Evolutionary conservation across 2,329 filamentous ascomycete genomes (phyloP).

Genomic region (Cladosporium phlei): DNA sequence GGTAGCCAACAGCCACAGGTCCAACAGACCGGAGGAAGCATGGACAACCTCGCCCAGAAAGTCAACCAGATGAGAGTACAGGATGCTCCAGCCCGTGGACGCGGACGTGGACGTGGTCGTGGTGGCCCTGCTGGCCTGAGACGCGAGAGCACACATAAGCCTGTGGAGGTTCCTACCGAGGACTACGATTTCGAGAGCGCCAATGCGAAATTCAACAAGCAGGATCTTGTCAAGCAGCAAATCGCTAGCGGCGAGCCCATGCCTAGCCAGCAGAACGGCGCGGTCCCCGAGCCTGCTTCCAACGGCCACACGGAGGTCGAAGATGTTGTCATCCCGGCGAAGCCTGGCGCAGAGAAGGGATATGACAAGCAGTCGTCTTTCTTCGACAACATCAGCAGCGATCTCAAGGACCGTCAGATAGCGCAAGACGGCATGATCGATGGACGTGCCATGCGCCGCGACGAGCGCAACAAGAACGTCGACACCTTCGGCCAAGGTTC

Average conservation of each 20-base stretch:
- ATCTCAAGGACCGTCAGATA: conserved; percentile 74
- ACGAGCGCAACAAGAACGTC: conserved; percentile 92
- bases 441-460: conserved; percentile 81
- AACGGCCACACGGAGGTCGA: conserved; percentile 32
- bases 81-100: conserved; percentile 32
- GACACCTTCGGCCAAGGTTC: conserved; percentile 97
- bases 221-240: conserved; percentile 82
- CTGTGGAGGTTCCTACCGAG: conserved; percentile 78
- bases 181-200: conserved; percentile 88
- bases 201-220: conserved; percentile 86
- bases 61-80: conserved; percentile 67
- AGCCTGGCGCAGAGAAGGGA: conserved; percentile 40
- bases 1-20: conserved; percentile 16
- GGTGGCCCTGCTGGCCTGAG: conserved; percentile 35
- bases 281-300: conserved; percentile 24
- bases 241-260: conserved; percentile 70
- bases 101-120: conserved; percentile 46
- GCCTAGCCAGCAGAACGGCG: conserved; percentile 33
- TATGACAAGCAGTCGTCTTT: conserved; percentile 91
- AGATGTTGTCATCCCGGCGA: conserved; percentile 41
- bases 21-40: conserved; percentile 16
- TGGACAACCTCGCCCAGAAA: conserved; percentile 69
- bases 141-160: conserved; percentile 36
- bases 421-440: conserved; percentile 56
- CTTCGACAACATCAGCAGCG: conserved; percentile 97